These are phyloP conservation scores for Exophiala spinifera DNA, from an alignment of 2,329 filamentous ascomycete species.

Conservation along the genomic window DNA sequence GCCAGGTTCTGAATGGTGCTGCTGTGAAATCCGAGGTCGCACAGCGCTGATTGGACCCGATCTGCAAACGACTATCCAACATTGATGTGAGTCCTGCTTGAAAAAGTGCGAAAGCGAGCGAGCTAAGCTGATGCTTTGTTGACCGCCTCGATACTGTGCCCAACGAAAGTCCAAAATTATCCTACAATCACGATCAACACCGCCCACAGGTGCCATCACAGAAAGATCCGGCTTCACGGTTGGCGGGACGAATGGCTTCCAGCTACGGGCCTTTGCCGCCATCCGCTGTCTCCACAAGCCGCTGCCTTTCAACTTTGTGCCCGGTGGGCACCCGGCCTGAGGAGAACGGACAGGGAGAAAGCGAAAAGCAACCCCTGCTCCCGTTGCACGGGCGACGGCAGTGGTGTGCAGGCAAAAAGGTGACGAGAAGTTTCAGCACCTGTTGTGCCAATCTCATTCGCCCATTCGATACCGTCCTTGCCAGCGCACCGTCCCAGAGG, in stretches of 20 bases:
- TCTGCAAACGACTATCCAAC: too few relatives aligned
- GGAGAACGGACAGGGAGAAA: not conserved
- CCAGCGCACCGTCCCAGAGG: constrained; percentile 15
- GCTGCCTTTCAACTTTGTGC: too few relatives aligned
- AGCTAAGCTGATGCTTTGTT: not conserved
- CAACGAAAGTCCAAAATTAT: not conserved
- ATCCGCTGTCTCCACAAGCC: constrained; percentile 10
- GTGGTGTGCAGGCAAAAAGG: not conserved
- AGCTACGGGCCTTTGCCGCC: constrained; percentile 21
- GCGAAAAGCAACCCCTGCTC: not conserved
- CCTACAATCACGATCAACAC: not conserved
- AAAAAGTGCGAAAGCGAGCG: too few relatives aligned
- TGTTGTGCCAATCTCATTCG: constrained; percentile 5
- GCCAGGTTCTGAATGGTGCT: too few relatives aligned
- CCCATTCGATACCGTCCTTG: constrained; percentile 5
- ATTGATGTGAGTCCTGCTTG: too few relatives aligned
- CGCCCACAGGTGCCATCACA: too few relatives aligned
- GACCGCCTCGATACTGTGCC: constrained; percentile 14
- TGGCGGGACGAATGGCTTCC: constrained; percentile 23
- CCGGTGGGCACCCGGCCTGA: too few relatives aligned
- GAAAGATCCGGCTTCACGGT: constrained; percentile 10
- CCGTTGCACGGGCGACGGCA: constrained; percentile 11
- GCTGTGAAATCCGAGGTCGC: too few relatives aligned
- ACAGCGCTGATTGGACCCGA: too few relatives aligned
- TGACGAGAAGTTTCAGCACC: constrained; percentile 16